Evolutionary conservation across 352 stramenopile species (phyloP), one percentile per base, ranked within the genome.

Genomic region (Phytophthora foliorum): DNA sequence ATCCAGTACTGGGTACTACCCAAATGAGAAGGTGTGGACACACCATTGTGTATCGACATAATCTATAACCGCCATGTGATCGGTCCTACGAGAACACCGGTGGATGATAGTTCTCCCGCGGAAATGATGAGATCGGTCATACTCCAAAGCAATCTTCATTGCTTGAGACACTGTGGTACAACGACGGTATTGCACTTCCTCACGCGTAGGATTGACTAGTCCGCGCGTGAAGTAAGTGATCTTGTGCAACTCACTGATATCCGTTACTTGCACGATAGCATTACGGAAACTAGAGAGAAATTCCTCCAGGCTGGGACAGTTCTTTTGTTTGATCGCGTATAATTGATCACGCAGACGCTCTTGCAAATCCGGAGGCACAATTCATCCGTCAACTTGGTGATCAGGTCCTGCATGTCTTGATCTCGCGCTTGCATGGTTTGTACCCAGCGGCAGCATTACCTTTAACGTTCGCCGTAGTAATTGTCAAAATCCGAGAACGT

Each of bases 191-290:
- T 74, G 45, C 53, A 74, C 50, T 66, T 76, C 67, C 31, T 74
- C 52, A 16, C 61, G 56, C n/a, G 44, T 75, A 17, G 25, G 48
- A 38, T 25, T 48, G 6, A 57, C 22, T 1, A 77, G 32, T 52
- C 51, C 57, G 41, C 53, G 63, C 16, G 48, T 69, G 39, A 69
- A 77, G 46, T 60, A 66, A 53, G 53, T 77, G 17, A 73, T 58
- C 34, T 63, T 69, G 57, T 77, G 63, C 52, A 73, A 45, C 36
- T 77, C 63, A 25, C 57, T 66, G 41, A 77, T 74, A 6, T 77
- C 63, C 24, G 49, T 62, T 24, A 77, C 50, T 39, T 57, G 63
- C n/a, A 57, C 63, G 7, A 68, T 38, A 65, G 25, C 25, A 6
- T 29, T 6, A 29, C 25, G 25, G 6, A 29, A 29, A 29, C 25